These are phyloP conservation scores for Ceratobasidium theobromae DNA, from an alignment of 1,284 basidiomycete genomes.

Conservation along the genomic window DNA sequence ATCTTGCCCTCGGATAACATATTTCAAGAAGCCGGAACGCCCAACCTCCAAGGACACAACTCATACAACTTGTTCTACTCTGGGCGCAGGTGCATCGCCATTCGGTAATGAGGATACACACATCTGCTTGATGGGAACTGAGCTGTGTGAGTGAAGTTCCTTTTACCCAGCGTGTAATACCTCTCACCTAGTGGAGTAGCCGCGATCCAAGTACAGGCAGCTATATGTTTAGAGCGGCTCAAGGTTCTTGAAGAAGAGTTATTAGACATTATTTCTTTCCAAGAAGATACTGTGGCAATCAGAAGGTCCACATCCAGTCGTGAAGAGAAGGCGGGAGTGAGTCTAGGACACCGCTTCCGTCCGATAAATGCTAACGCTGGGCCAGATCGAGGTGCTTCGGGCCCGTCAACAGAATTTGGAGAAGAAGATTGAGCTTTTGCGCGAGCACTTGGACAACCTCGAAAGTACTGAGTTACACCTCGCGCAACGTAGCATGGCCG, in stretches of 20 bases:
- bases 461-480: conserved; percentile 10
- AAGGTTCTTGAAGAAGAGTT: conserved; percentile 49
- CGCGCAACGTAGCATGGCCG: conserved; percentile 3
- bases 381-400: conserved; percentile 7
- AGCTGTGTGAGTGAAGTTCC: conserved; percentile 57
- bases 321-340: conserved; percentile 5
- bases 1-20: conserved; percentile 81
- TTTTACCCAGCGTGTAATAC: conserved; percentile 2
- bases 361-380: background rate
- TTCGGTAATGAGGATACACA: conserved; percentile 90
- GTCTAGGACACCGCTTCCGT: background rate
- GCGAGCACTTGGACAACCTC: conserved; percentile 62
- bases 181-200: conserved; percentile 46
- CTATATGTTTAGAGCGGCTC: conserved; percentile 61
- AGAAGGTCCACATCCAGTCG: background rate
- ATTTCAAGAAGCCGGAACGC: conserved; percentile 59
- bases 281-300: conserved; percentile 2
- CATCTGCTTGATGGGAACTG: conserved; percentile 76
- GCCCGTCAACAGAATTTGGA: conserved; percentile 22
- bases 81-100: conserved; percentile 52
- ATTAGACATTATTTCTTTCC: conserved; percentile 37
- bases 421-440: conserved; percentile 49
- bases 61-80: conserved; percentile 12
- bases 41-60: conserved; percentile 40
- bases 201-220: conserved; percentile 68